Evolutionary conservation across 176 grass and related monocot species (phyloP).

Genomic region (Cenchrus fungigraminus): DNA sequence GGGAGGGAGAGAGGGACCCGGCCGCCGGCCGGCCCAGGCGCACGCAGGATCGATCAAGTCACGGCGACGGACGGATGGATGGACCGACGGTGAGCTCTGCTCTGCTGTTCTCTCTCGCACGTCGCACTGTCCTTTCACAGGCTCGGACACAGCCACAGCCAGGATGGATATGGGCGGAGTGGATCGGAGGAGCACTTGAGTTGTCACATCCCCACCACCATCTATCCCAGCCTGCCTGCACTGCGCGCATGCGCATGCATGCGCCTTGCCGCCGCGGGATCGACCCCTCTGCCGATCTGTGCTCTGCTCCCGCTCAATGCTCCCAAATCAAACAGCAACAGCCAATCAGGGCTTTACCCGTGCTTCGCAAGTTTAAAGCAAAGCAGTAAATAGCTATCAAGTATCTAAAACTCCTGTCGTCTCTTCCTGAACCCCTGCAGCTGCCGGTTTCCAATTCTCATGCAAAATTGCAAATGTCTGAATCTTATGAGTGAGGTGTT

Average conservation of each 20-base stretch:
- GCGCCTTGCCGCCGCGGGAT: background rate
- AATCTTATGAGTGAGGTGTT: background rate
- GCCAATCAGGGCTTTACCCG: background rate
- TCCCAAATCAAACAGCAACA: background rate
- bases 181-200: background rate
- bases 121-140: constrained; percentile 1
- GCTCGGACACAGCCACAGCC: background rate
- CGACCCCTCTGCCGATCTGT: background rate
- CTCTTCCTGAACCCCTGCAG: background rate
- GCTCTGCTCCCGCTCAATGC: background rate
- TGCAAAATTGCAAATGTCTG: background rate
- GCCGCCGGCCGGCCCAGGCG: background rate
- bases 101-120: background rate
- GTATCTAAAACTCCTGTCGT: background rate
- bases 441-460: background rate
- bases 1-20: background rate
- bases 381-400: background rate
- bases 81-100: background rate
- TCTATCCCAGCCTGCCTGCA: background rate
- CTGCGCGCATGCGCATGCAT: constrained; percentile 22
- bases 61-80: background rate
- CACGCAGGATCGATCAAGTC: constrained; percentile 29
- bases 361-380: background rate
- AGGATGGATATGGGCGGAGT: background rate
- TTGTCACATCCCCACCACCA: constrained; percentile 29